phyloP scores from a whole-genome alignment of 176 grass and related monocot genomes.

The Luzula sylvatica region DNA sequence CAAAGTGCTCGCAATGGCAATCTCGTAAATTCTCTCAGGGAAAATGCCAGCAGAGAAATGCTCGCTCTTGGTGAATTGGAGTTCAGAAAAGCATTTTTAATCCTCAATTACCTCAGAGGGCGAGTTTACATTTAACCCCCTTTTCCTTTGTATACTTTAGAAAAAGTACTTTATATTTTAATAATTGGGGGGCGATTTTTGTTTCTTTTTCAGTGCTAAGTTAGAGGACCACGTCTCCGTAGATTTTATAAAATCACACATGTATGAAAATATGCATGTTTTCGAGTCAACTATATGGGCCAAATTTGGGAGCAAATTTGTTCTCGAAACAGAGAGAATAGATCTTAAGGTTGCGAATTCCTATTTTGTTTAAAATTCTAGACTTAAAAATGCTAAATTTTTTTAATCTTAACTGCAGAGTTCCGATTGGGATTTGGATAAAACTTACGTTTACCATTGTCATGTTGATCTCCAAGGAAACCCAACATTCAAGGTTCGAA shows the following conservation, averaged over 20 bases:
- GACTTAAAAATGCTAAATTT: neutral
- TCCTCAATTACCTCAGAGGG: slow-evolving; percentile 40
- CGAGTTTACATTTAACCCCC: slow-evolving; percentile 17
- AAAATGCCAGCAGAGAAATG: slow-evolving; percentile 27
- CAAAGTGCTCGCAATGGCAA: too few species aligned
- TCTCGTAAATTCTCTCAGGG: neutral
- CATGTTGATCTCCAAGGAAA: slow-evolving; percentile 38
- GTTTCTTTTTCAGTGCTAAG: slow-evolving; percentile 35
- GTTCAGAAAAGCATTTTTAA: slow-evolving; percentile 45
- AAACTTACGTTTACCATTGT: slow-evolving; percentile 48
- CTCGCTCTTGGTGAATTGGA: slow-evolving; percentile 39
- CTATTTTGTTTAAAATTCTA: neutral
- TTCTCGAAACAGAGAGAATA: slow-evolving; percentile 33
- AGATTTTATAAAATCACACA: slow-evolving; percentile 29
- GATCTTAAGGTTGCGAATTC: slow-evolving; percentile 24
- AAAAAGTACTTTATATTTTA: neutral
- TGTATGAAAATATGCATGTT: slow-evolving; percentile 24
- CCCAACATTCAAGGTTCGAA: slow-evolving; percentile 44
- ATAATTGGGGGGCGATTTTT: neutral
- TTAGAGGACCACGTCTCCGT: slow-evolving; percentile 33
- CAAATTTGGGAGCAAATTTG: slow-evolving; percentile 19
- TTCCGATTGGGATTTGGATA: slow-evolving; percentile 39
- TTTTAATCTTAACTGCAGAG: slow-evolving; percentile 34
- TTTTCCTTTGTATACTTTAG: neutral
- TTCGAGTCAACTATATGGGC: slow-evolving; percentile 49